Evolutionary conservation across 768 basidiomycete genomes (phyloP).

Genomic region (Boletus sp.): DNA sequence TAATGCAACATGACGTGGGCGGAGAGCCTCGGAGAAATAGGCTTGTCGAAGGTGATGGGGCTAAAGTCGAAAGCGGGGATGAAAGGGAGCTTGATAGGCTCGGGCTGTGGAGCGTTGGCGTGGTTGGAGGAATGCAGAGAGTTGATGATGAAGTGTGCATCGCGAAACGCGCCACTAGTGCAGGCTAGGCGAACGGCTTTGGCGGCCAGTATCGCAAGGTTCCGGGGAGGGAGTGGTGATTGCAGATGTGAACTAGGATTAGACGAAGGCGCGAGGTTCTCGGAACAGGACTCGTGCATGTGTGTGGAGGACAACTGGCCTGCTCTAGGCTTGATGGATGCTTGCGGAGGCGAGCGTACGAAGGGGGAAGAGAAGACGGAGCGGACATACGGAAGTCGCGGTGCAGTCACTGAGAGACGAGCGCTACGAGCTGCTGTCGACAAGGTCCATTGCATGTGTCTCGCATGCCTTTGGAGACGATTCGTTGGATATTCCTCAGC

Average conservation of each 20-base stretch:
- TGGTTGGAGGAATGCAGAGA: constrained; percentile 47
- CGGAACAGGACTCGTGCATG: neutral
- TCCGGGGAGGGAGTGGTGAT: constrained; percentile 8
- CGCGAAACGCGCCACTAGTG: constrained; percentile 40
- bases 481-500: neutral
- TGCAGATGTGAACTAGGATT: neutral
- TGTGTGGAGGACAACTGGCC: neutral
- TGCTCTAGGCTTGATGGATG: constrained; percentile 1
- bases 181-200: constrained; percentile 51
- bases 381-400: neutral
- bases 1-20: constrained; percentile 66
- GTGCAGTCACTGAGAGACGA: neutral
- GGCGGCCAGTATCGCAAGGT: constrained; percentile 38
- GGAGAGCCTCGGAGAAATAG: constrained; percentile 57
- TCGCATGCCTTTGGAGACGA: constrained; percentile 48
- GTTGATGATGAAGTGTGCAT: constrained; percentile 59
- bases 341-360: constrained; percentile 2
- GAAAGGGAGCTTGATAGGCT: constrained; percentile 20
- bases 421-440: constrained; percentile 49
- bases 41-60: constrained; percentile 46
- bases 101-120: neutral
- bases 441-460: constrained; percentile 72
- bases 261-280: neutral
- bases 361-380: constrained; percentile 8
- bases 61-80: constrained; percentile 35